Conservation (phyloP, 768 basidiomycete genomes). For the Brasilioporus rufonigricans region DNA sequence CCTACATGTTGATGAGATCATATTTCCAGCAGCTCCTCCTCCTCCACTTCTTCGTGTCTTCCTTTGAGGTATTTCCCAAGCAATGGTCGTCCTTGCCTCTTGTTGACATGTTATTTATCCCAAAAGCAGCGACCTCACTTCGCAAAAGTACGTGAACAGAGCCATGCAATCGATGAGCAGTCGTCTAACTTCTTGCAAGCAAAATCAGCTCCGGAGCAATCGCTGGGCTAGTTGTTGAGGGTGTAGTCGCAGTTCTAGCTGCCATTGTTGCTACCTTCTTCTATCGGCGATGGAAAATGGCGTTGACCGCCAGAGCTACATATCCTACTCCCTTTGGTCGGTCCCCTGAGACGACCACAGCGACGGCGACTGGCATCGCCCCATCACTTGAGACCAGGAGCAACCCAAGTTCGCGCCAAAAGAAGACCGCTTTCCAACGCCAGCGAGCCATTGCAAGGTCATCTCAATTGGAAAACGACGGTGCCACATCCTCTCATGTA, state of each 20-base stretch:
- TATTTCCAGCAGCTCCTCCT: neutral
- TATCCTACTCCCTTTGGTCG: conserved; percentile 3
- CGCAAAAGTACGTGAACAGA: conserved; percentile 13
- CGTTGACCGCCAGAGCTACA: neutral
- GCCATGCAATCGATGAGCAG: neutral
- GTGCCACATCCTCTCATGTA: neutral
- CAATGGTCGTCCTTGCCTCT: neutral
- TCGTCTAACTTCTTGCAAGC: conserved; percentile 10
- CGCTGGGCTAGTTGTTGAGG: conserved; percentile 21
- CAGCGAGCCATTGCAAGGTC: neutral
- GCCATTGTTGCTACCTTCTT: conserved; percentile 16
- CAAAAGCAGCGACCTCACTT: neutral
- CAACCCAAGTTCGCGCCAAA: neutral
- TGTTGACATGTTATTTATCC: neutral
- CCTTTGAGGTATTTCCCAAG: conserved; percentile 7
- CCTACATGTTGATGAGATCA: neutral
- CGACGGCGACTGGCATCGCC: conserved; percentile 1
- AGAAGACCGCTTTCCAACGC: neutral
- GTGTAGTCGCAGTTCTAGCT: conserved; percentile 13
- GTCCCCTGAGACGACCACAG: conserved; percentile 4
- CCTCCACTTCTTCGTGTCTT: neutral
- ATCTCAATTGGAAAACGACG: neutral
- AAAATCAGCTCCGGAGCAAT: conserved; percentile 22
- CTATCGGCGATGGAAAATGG: conserved; percentile 23
- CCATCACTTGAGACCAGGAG: conserved; percentile 8